Conservation (phyloP, 2,329 filamentous ascomycete species). For the Harringtonia aguacate region DNA sequence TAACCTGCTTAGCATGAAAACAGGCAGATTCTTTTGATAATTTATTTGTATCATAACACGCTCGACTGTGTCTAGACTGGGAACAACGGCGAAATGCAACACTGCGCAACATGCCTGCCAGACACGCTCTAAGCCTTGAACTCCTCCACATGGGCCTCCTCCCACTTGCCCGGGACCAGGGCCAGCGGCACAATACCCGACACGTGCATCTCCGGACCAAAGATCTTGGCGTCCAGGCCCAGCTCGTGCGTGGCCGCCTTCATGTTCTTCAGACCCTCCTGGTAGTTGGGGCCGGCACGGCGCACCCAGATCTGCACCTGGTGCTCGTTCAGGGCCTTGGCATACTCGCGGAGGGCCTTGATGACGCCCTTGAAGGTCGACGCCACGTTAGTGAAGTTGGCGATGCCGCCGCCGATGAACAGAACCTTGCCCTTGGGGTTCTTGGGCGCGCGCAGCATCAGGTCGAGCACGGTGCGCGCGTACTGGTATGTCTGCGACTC, state of each 20-base stretch:
- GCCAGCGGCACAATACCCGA: conserved; percentile 93
- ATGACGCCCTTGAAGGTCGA: conserved; percentile 99
- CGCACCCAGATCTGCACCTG: conserved; percentile 96
- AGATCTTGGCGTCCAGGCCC: conserved; percentile 59
- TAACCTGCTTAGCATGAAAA: too few species aligned
- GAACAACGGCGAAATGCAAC: too few species aligned
- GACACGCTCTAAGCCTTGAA: conserved; percentile 41
- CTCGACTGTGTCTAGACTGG: too few species aligned
- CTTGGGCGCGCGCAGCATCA: conserved; percentile 87
- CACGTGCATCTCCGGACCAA: conserved; percentile 82
- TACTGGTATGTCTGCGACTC: conserved; percentile 99
- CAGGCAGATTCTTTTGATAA: too few species aligned
- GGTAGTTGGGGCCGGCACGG: conserved; percentile 91
- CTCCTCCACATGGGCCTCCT: conserved; percentile 50
- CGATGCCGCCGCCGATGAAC: conserved; percentile 99
- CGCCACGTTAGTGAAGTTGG: conserved; percentile 99
- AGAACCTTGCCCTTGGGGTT: conserved; percentile 91
- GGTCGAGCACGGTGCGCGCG: conserved; percentile 88
- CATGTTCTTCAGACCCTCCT: conserved; percentile 99
- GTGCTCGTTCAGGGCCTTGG: conserved; percentile 81
- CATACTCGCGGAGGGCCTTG: conserved; percentile 83
- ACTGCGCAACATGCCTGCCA: not conserved
- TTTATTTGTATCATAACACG: too few species aligned
- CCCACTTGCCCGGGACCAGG: conserved; percentile 56
- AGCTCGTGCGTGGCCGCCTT: conserved; percentile 92